Conservation (phyloP, 1,139 yeast genomes). For the Hansenula anomala region DNA sequence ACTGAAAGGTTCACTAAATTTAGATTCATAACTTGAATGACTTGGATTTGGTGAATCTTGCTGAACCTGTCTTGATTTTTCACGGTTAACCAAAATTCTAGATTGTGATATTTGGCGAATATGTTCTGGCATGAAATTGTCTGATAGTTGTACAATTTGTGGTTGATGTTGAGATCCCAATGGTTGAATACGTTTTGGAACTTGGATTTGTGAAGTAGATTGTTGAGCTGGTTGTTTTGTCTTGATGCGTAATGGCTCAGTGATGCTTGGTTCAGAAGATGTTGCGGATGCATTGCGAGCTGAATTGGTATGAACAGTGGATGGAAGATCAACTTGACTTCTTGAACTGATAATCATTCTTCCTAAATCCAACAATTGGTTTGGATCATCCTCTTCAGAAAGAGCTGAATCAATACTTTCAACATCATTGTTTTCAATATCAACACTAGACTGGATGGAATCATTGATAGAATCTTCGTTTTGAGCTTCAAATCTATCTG, state of each 20-base stretch:
- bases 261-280: background rate
- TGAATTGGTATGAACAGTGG: no score
- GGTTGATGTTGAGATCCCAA: slow-evolving; percentile 8
- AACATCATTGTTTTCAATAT: background rate
- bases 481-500: background rate
- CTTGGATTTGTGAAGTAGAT: background rate
- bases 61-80: background rate
- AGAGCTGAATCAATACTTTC: background rate
- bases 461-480: background rate
- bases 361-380: slow-evolving; percentile 14
- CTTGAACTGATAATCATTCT: slow-evolving; percentile 13
- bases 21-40: slow-evolving; percentile 21
- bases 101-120: slow-evolving; percentile 4
- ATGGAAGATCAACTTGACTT: slow-evolving; percentile 2
- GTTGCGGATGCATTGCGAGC: no score
- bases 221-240: no score
- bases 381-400: slow-evolving; percentile 2
- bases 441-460: slow-evolving; percentile 1
- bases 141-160: slow-evolving; percentile 5
- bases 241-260: no score
- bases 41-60: slow-evolving; percentile 11
- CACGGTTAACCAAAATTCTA: background rate
- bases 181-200: slow-evolving; percentile 3
- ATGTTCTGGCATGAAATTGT: slow-evolving; percentile 7
- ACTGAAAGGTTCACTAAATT: slow-evolving; percentile 18